A percentile compares a stretch with the other conserved stretches of the same genome.
Conservation (phyloP, 2,329 filamentous ascomycete genomes). For the Cladosporium oxysporum region DNA sequence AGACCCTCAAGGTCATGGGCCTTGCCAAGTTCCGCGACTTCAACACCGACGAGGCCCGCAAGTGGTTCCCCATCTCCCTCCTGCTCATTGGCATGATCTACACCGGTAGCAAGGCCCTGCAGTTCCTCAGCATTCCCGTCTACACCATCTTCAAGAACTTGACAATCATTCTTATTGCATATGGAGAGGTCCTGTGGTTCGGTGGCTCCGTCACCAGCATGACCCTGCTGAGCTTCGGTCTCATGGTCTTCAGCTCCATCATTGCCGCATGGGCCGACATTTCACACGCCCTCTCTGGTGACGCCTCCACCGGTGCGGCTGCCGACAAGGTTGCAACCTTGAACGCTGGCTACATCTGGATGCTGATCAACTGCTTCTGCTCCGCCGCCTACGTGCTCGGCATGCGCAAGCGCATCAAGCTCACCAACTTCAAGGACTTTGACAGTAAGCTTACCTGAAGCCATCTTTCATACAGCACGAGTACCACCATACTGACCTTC, state of each 20-base stretch:
- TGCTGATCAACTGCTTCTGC: constrained; percentile 95
- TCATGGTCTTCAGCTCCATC: constrained; percentile 94
- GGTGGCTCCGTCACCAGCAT: constrained; percentile 86
- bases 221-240: constrained; percentile 86
- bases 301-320: constrained; percentile 50
- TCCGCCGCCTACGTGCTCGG: constrained; percentile 84
- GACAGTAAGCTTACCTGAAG: constrained; percentile 72
- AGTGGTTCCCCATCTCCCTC: constrained; percentile 96
- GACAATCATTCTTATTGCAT: constrained; percentile 97
- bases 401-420: constrained; percentile 98
- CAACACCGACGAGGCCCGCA: constrained; percentile 84
- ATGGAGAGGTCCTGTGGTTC: constrained; percentile 98
- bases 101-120: constrained; percentile 90
- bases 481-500: not conserved
- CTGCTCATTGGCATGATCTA: constrained; percentile 99
- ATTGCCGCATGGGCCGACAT: constrained; percentile 98
- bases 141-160: constrained; percentile 99
- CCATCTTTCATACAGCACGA: constrained; percentile 7
- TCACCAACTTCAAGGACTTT: constrained; percentile 99
- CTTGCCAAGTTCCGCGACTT: constrained; percentile 84
- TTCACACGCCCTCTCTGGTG: constrained; percentile 68
- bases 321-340: constrained; percentile 80
- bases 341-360: constrained; percentile 96
- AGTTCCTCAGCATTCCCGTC: constrained; percentile 94
- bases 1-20: constrained; percentile 75